A percentile compares a stretch with the other conserved stretches of the same genome.
Evolutionary conservation across 2,329 filamentous ascomycete species (phyloP).

Genomic region (Gaeumannomyces sp.): DNA sequence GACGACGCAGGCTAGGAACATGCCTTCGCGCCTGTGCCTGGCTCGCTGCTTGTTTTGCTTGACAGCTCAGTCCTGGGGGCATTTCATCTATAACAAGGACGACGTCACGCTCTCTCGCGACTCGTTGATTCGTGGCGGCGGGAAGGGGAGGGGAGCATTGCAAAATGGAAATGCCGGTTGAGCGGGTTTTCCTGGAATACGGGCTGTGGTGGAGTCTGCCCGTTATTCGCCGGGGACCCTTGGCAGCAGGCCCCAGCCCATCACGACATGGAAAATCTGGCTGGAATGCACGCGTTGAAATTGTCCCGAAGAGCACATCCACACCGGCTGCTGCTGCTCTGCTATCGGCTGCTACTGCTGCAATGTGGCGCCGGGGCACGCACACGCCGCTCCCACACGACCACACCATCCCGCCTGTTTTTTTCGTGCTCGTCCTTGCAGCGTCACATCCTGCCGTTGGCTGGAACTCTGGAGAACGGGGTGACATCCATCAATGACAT

Average conservation of each 20-base stretch:
- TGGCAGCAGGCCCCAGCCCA: neutral
- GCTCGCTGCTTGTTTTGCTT: neutral
- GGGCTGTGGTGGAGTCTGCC: neutral
- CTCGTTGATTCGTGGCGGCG: neutral
- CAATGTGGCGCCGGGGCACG: neutral
- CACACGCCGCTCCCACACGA: neutral
- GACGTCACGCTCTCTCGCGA: neutral
- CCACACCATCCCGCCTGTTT: neutral
- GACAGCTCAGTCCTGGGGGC: no score
- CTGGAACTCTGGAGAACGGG: no score
- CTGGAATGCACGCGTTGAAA: neutral
- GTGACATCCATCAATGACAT: neutral
- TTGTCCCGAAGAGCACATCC: neutral
- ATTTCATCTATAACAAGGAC: neutral
- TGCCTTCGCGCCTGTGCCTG: neutral
- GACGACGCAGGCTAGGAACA: no score
- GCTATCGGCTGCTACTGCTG: no score
- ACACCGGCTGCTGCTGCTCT: no score
- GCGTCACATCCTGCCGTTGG: neutral
- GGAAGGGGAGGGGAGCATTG: neutral
- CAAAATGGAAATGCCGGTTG: neutral
- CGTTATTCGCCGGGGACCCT: neutral
- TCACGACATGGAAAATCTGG: neutral
- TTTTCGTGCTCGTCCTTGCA: neutral
- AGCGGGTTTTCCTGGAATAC: neutral